Evolutionary conservation across 495 filamentous ascomycete genomes (phyloP), one percentile per base, ranked within the genome.

Genomic region (Aspergillus panamensis): DNA sequence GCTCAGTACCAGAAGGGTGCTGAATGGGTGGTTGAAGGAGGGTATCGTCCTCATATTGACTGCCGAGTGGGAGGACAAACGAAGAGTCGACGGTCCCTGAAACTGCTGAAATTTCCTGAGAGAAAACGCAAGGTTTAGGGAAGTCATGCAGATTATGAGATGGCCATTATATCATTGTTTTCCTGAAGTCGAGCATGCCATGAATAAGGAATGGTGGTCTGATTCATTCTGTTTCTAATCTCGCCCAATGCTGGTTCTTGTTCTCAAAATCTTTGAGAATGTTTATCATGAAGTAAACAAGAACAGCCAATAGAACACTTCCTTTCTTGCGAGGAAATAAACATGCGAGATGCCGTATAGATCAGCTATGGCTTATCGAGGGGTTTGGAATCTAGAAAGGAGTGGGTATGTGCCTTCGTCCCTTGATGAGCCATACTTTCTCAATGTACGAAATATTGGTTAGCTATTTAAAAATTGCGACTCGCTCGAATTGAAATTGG

Each of bases 11-110:
- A 62, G 4, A 25, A 55, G 16, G 2, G 25, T 55, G 20, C 58
- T 49, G 33, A 57, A 3, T 6, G 53, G 21, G 37, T 29, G 10
- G 30, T 20, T 51, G 35, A 55, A 43, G 8, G 21, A 37, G 37
- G 13, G 10, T 19, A 20, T 25, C 2, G 51, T 13, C 56, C 25
- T 61, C 64, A 66, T 65, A 0, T 47, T 55, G 20, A 39, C 2
- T 20, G 42, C 20, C n/a, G 35, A 40, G 3, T 19, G 3, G 14
- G 35, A 39, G 35, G 3, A 39, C 35, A n/a, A n/a, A 39, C 14
- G 8, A 39, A 39, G 14, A 39, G 10, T 1, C 3, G 35, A 6
- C 35, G 8, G 5, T n/a, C 10, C 35, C 14, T 1, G 35, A 39
- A 39, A n/a, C 14, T n/a, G 35, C 25, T 25, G 35, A 12, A 10